Conservation (phyloP, 495 filamentous ascomycete species). For the Thozetella sp. region DNA sequence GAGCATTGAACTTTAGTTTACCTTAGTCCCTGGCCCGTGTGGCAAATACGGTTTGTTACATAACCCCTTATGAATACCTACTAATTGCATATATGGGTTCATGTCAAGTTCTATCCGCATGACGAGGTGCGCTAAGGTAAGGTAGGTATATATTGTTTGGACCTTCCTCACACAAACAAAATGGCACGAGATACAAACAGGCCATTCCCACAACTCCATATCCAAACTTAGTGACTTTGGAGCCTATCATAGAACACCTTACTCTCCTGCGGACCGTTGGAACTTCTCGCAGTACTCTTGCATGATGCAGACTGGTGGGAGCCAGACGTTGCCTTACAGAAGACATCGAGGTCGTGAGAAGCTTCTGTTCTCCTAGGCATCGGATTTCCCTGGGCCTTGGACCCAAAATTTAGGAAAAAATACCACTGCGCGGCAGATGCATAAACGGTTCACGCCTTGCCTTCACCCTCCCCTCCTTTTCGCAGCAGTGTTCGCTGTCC, state of each 20-base stretch:
- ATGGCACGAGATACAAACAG: too few relatives aligned
- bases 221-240: too few relatives aligned
- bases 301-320: background rate
- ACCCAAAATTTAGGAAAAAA: too few relatives aligned
- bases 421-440: too few relatives aligned
- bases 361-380: slow-evolving; percentile 1
- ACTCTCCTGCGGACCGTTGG: too few relatives aligned
- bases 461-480: background rate
- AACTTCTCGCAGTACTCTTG: background rate
- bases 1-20: background rate
- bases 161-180: background rate
- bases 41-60: background rate
- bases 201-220: too few relatives aligned
- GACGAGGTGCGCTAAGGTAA: background rate
- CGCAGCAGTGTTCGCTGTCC: background rate
- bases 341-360: background rate
- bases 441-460: too few relatives aligned
- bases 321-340: background rate
- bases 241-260: too few relatives aligned
- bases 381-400: too few relatives aligned
- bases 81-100: background rate
- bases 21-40: background rate
- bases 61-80: background rate
- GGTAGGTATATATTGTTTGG: too few relatives aligned
- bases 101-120: background rate